Evolutionary conservation across 2,329 filamentous ascomycete species (phyloP).

Genomic region (Aureobasidium uvarum): DNA sequence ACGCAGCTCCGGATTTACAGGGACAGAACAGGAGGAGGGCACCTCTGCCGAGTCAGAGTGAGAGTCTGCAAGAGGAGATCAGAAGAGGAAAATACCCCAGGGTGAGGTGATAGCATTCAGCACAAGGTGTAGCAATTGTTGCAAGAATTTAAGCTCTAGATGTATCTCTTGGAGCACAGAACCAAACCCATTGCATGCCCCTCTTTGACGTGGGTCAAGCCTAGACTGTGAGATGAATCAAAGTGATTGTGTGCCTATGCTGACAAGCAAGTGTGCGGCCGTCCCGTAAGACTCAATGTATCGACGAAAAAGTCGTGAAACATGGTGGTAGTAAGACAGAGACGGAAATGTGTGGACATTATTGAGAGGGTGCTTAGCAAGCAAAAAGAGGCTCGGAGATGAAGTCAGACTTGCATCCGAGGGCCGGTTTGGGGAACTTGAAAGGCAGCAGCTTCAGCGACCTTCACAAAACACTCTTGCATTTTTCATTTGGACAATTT

Average conservation of each 20-base stretch:
- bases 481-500: neutral
- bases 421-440: neutral
- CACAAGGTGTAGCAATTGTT: neutral
- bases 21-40: slow-evolving; percentile 56
- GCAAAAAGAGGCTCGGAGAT: slow-evolving; percentile 11
- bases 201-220: neutral
- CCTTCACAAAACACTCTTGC: neutral
- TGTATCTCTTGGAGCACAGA: neutral
- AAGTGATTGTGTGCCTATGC: neutral
- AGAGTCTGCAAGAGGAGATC: slow-evolving; percentile 77
- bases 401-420: neutral
- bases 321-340: neutral
- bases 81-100: slow-evolving; percentile 53
- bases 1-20: neutral
- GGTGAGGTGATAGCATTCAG: slow-evolving; percentile 25
- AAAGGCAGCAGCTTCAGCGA: neutral
- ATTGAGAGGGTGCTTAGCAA: neutral
- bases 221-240: neutral
- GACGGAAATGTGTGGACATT: no score
- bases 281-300: neutral
- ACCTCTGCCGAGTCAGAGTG: slow-evolving; percentile 78
- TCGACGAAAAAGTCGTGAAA: neutral
- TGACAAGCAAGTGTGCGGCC: neutral
- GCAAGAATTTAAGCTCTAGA: neutral
- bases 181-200: neutral